A percentile compares a stretch with the other conserved stretches of the same genome.
These are phyloP conservation scores for Capsicum chinense DNA, from an alignment of 257 asterid species.

Conservation along the genomic window DNA sequence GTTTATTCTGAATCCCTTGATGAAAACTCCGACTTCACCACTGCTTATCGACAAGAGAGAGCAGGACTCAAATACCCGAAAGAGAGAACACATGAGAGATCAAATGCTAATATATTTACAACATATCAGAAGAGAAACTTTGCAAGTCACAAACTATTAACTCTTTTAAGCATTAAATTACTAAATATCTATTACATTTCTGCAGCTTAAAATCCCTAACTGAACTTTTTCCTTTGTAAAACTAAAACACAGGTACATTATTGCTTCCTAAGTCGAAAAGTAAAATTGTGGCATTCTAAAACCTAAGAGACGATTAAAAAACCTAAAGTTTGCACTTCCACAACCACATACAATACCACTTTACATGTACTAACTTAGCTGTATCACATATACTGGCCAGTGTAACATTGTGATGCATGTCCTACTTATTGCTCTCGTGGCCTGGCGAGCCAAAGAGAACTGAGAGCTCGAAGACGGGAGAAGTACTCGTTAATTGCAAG, in stretches of 20 bases:
- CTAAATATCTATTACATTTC: neutral
- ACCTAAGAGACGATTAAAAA: neutral
- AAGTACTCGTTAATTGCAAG: slow-evolving; percentile 76
- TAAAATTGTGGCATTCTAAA: neutral
- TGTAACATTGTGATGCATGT: neutral
- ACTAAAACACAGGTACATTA: slow-evolving; percentile 26
- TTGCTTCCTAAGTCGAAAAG: neutral
- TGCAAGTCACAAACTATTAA: neutral
- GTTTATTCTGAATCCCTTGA: no score
- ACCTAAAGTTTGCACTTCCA: neutral
- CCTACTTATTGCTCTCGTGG: slow-evolving; percentile 60
- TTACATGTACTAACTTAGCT: neutral
- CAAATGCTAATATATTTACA: neutral
- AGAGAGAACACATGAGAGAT: neutral
- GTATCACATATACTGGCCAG: neutral
- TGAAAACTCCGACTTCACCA: no score
- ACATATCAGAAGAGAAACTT: neutral
- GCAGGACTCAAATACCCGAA: no score
- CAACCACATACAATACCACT: slow-evolving; percentile 24
- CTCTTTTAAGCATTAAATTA: neutral
- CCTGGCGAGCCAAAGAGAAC: slow-evolving; percentile 95
- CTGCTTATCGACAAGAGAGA: no score
- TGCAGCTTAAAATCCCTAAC: no score
- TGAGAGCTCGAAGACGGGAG: slow-evolving; percentile 90
- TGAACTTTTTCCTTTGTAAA: neutral